A percentile compares a stretch with the other conserved stretches of the same genome.
Evolutionary conservation across 192 early-diverging fungal species (phyloP).

Genomic region (Gigaspora rosea): DNA sequence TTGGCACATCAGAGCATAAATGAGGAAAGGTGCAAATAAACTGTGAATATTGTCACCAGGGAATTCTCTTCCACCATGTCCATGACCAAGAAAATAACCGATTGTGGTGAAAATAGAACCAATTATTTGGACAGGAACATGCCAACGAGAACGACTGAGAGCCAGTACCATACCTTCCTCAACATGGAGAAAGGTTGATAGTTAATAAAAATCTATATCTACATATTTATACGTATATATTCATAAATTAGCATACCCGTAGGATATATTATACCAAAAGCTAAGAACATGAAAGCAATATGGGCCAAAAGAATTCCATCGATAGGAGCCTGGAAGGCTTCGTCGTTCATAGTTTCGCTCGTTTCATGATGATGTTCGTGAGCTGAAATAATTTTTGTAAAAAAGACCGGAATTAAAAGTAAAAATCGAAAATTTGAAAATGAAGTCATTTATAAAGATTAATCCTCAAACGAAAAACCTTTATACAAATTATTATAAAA

Average conservation of each 20-base stretch:
- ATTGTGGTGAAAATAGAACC: constrained; percentile 48
- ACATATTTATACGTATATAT: neutral
- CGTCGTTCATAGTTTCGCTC: neutral
- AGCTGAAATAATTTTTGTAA: neutral
- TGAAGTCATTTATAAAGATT: too few species aligned
- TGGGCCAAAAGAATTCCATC: constrained; percentile 2
- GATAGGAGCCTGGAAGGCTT: neutral
- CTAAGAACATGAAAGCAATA: neutral
- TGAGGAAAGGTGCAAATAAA: constrained; percentile 61
- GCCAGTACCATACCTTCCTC: constrained; percentile 57
- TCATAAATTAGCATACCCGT: neutral
- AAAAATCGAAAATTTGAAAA: too few species aligned
- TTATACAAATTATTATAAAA: too few species aligned
- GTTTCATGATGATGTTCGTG: neutral
- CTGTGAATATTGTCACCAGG: constrained; percentile 63
- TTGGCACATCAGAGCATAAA: constrained; percentile 57
- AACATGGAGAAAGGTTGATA: neutral
- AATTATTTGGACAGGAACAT: constrained; percentile 61
- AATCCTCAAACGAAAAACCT: too few species aligned
- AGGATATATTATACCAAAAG: constrained; percentile 8
- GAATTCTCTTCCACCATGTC: constrained; percentile 62
- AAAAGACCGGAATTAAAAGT: too few species aligned
- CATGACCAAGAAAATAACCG: constrained; percentile 64
- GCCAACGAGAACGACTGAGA: constrained; percentile 55
- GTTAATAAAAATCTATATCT: too few species aligned